Evolutionary conservation across 805 yeast genomes (phyloP).

Genomic region (Metschnikowia bowlesiae): DNA sequence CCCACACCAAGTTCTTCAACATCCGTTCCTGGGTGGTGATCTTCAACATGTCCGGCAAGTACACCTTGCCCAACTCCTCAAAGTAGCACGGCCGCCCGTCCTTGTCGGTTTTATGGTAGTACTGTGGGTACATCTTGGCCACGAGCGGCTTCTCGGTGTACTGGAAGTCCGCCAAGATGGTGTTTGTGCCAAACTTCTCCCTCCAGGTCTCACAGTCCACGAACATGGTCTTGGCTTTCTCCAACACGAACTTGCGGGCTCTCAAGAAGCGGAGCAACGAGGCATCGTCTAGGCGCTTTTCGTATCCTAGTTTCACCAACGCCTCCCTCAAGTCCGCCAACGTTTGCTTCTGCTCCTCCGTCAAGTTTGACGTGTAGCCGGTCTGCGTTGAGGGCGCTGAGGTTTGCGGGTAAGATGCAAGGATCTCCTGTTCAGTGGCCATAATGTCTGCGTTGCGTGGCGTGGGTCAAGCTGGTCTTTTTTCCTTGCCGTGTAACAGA

Average conservation of each 20-base stretch:
- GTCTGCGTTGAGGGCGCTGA: slow-evolving; percentile 57
- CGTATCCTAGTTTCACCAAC: slow-evolving; percentile 61
- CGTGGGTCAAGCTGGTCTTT: not conserved
- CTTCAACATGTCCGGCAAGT: slow-evolving; percentile 85
- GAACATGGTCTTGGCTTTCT: slow-evolving; percentile 76
- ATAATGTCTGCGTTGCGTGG: slow-evolving; percentile 9
- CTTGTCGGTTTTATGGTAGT: slow-evolving; percentile 93
- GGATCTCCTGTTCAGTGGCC: slow-evolving; percentile 33
- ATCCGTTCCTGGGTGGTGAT: slow-evolving; percentile 93
- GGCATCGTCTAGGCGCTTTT: slow-evolving; percentile 82
- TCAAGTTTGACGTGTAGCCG: slow-evolving; percentile 80
- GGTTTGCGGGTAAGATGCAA: slow-evolving; percentile 66
- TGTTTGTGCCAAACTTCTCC: slow-evolving; percentile 77
- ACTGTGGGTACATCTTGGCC: slow-evolving; percentile 90
- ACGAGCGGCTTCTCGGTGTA: slow-evolving; percentile 91
- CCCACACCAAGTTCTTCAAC: slow-evolving; percentile 96
- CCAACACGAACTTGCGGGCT: slow-evolving; percentile 90
- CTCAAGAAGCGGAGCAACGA: slow-evolving; percentile 79
- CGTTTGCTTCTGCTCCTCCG: slow-evolving; percentile 59
- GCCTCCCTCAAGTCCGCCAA: slow-evolving; percentile 55
- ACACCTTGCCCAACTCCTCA: slow-evolving; percentile 90
- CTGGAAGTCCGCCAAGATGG: slow-evolving; percentile 80
- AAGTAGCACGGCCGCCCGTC: slow-evolving; percentile 96
- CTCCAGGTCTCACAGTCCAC: slow-evolving; percentile 91
- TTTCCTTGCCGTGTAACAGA: not conserved